Conservation (phyloP, 1,284 basidiomycete species). For the Gymnopus androsaceus region DNA sequence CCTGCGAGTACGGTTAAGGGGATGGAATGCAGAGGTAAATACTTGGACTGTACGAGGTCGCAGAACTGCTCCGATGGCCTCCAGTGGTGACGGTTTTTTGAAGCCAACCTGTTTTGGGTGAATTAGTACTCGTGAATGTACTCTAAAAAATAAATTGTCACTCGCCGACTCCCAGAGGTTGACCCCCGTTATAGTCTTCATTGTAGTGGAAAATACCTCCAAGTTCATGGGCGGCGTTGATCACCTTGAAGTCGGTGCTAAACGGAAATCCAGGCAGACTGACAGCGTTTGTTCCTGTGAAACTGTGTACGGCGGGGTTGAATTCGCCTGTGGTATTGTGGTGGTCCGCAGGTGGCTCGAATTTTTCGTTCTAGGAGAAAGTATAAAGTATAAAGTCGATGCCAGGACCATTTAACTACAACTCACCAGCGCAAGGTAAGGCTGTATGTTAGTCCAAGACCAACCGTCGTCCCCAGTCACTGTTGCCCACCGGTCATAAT, state of each 20-base stretch:
- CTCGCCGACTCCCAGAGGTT: conserved; percentile 33
- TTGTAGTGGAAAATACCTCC: conserved; percentile 25
- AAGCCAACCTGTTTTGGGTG: conserved; percentile 20
- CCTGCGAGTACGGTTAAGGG: too few relatives aligned
- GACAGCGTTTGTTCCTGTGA: conserved; percentile 28
- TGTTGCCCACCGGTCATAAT: conserved; percentile 28
- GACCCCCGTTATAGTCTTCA: conserved; percentile 31
- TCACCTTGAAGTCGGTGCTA: conserved; percentile 15
- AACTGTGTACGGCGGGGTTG: conserved; percentile 26
- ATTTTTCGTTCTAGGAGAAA: not conserved
- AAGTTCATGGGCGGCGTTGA: conserved; percentile 20
- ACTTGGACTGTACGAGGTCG: conserved; percentile 31
- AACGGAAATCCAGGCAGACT: conserved; percentile 18
- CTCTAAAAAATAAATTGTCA: not conserved
- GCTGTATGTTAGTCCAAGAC: conserved; percentile 30
- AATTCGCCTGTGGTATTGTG: conserved; percentile 28
- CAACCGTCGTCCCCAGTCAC: conserved; percentile 29
- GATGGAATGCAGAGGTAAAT: conserved; percentile 34
- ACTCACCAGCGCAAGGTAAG: conserved; percentile 30
- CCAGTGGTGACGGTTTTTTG: conserved; percentile 28
- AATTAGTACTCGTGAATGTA: not conserved
- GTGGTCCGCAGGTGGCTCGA: conserved; percentile 18
- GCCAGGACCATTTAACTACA: too few relatives aligned
- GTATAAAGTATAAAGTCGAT: too few relatives aligned
- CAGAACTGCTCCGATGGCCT: conserved; percentile 28